Evolutionary conservation across 257 asterid species (phyloP).

Genomic region (Solanum appendiculatum): DNA sequence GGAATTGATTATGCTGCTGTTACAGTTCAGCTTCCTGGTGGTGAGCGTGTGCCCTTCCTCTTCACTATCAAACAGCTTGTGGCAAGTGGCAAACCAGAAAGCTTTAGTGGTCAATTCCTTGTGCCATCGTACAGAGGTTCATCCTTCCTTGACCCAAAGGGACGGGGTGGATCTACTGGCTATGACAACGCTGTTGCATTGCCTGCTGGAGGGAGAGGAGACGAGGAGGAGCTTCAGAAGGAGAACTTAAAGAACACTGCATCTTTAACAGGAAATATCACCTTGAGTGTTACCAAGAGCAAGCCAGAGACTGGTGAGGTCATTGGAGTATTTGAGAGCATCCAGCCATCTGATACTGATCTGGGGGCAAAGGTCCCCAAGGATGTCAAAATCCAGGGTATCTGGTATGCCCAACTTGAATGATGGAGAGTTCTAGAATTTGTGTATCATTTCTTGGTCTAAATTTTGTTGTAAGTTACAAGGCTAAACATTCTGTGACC

Average conservation of each 20-base stretch:
- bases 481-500: slow-evolving; percentile 20
- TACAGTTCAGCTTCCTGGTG: slow-evolving; percentile 97
- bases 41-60: slow-evolving; percentile 96
- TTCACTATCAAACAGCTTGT: slow-evolving; percentile 87
- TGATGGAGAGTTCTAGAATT: slow-evolving; percentile 14
- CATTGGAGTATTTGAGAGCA: slow-evolving; percentile 91
- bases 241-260: slow-evolving; percentile 77
- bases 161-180: slow-evolving; percentile 96
- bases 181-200: slow-evolving; percentile 94
- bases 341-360: slow-evolving; percentile 97
- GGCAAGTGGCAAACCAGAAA: slow-evolving; percentile 78
- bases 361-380: slow-evolving; percentile 93
- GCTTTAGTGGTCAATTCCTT: slow-evolving; percentile 61
- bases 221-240: slow-evolving; percentile 89
- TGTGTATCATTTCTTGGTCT: slow-evolving; percentile 16
- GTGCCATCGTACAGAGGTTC: slow-evolving; percentile 98
- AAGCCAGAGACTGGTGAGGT: slow-evolving; percentile 96
- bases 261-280: slow-evolving; percentile 68
- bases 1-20: slow-evolving; percentile 98
- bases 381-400: slow-evolving; percentile 87
- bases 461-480: slow-evolving; percentile 36
- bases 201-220: slow-evolving; percentile 99
- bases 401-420: slow-evolving; percentile 98
- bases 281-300: slow-evolving; percentile 69
- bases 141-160: slow-evolving; percentile 99